These are phyloP conservation scores for Fusarium sp. DNA, from an alignment of 2,329 filamentous ascomycete species.

Conservation along the genomic window DNA sequence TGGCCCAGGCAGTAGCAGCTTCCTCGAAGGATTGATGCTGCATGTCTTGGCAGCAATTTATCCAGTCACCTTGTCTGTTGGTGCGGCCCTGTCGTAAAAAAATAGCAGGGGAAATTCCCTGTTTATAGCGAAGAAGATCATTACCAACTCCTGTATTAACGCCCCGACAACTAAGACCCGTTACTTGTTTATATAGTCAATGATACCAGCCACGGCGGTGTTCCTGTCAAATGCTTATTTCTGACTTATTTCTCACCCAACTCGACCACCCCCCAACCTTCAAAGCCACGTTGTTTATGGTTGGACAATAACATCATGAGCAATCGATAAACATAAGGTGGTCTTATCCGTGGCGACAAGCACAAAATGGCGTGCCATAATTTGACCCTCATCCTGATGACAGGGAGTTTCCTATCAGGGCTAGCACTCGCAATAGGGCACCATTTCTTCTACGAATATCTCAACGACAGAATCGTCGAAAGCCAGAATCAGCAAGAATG, in stretches of 20 bases:
- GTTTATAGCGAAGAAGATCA: not conserved
- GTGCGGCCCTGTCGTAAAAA: not conserved
- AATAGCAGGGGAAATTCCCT: not conserved
- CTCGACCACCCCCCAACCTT: no score
- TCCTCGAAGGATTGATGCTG: not conserved
- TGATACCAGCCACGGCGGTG: no score
- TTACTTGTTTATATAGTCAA: no score
- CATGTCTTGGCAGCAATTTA: not conserved
- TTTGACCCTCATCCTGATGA: not conserved
- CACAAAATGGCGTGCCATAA: not conserved
- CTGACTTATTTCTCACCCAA: not conserved
- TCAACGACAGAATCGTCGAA: not conserved
- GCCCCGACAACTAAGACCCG: no score
- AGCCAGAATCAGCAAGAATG: conserved; percentile 20
- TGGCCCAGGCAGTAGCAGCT: not conserved
- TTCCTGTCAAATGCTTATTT: not conserved
- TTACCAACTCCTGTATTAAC: not conserved
- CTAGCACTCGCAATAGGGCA: not conserved
- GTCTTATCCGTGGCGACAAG: no score
- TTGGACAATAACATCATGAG: no score
- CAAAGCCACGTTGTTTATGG: no score
- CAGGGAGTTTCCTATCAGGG: not conserved
- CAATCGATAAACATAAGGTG: no score
- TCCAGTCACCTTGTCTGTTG: not conserved
- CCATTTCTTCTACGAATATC: conserved; percentile 9